Percentiles rank a stretch among this genome's conserved stretches.
Evolutionary conservation across 1,284 basidiomycete species (phyloP).

Genomic region (Sparassis latifolia): DNA sequence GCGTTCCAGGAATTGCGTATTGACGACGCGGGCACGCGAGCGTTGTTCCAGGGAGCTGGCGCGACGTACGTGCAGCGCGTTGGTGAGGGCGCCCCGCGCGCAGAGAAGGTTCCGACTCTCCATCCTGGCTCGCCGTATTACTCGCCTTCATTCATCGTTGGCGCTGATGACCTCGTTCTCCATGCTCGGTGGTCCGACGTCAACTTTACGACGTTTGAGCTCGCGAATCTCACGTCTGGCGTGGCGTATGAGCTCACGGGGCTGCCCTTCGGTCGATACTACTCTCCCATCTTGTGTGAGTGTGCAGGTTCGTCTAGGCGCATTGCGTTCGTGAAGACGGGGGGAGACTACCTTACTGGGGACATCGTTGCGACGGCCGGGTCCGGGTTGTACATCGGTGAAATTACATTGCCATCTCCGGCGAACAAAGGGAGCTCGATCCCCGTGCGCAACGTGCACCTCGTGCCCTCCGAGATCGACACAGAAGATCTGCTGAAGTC

Average conservation of each 20-base stretch:
- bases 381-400: conserved; percentile 57
- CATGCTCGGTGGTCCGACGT: conserved; percentile 65
- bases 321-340: conserved; percentile 59
- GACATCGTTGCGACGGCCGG: conserved; percentile 56
- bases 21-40: conserved; percentile 43
- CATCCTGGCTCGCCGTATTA: conserved; percentile 49
- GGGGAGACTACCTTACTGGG: conserved; percentile 53
- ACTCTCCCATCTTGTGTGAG: conserved; percentile 47
- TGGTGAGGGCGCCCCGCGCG: conserved; percentile 18
- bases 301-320: conserved; percentile 35
- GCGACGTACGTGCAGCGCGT: conserved; percentile 45
- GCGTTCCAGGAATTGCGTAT: conserved; percentile 55
- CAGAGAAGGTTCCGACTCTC: conserved; percentile 41
- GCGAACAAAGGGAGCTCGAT: conserved; percentile 19
- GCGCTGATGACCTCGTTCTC: conserved; percentile 39
- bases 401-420: conserved; percentile 43
- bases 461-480: conserved; percentile 17
- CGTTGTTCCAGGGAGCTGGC: conserved; percentile 51
- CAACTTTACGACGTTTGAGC: conserved; percentile 56
- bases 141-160: conserved; percentile 58
- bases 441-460: conserved; percentile 18
- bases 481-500: conserved; percentile 16
- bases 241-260: conserved; percentile 43
- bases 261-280: conserved; percentile 59
- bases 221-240: conserved; percentile 46